These are phyloP conservation scores for Rhizophora mangle DNA, from an alignment of 345 rosid species.

Conservation along the genomic window DNA sequence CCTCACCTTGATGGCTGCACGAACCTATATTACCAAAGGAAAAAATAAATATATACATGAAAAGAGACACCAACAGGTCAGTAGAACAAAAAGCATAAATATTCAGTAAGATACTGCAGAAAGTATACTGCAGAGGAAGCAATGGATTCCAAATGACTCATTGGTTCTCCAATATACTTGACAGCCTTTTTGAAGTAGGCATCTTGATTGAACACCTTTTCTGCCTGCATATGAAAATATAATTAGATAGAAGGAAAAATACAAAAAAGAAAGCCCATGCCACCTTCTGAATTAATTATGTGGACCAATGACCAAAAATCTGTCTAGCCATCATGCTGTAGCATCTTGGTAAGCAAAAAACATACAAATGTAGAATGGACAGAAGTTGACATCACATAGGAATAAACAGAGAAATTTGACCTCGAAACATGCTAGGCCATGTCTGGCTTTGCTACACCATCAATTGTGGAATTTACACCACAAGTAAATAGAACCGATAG, in stretches of 20 bases:
- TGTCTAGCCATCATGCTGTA: too few relatives aligned
- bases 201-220: slow-evolving; percentile 38
- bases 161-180: slow-evolving; percentile 41
- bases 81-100: background rate
- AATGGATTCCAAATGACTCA: slow-evolving; percentile 41
- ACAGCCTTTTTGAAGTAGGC: slow-evolving; percentile 32
- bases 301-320: too few relatives aligned
- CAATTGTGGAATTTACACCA: background rate
- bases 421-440: background rate
- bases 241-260: background rate
- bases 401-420: background rate
- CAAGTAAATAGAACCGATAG: background rate
- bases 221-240: slow-evolving; percentile 30
- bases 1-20: slow-evolving; percentile 45
- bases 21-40: slow-evolving; percentile 25
- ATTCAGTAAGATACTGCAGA: background rate
- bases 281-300: too few relatives aligned
- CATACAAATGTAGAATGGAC: too few relatives aligned
- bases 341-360: too few relatives aligned
- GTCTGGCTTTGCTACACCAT: background rate
- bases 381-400: too few relatives aligned
- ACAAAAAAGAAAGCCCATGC: background rate
- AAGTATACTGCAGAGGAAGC: slow-evolving; percentile 40
- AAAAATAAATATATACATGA: background rate
- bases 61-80: background rate